phyloP scores from a whole-genome alignment of 805 yeast genomes.

The Ogataea nonfermentans region DNA sequence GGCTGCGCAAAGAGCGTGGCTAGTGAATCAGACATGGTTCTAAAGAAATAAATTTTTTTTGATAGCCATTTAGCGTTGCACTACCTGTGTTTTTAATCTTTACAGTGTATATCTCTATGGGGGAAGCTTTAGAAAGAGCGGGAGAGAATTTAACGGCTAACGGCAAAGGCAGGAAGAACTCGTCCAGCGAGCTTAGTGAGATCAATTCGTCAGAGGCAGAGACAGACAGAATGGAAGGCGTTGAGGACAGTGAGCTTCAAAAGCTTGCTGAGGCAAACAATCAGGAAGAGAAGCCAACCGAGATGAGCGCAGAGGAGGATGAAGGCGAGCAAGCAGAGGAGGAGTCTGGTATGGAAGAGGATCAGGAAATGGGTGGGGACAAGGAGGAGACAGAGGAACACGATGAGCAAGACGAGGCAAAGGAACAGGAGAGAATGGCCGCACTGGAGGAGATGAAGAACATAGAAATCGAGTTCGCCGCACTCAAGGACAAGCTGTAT shows the following conservation, averaged over 20 bases:
- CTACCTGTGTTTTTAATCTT: constrained; percentile 6
- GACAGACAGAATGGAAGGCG: constrained; percentile 75
- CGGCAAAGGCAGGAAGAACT: constrained; percentile 14
- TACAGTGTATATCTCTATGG: constrained; percentile 8
- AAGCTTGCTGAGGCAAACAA: constrained; percentile 37
- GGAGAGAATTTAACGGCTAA: constrained; percentile 6
- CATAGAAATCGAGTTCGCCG: constrained; percentile 85
- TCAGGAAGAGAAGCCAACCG: constrained; percentile 13
- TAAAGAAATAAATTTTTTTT: constrained; percentile 6
- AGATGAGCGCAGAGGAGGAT: constrained; percentile 12
- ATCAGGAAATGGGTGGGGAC: constrained; percentile 26
- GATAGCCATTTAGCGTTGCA: constrained; percentile 10
- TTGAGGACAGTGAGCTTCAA: constrained; percentile 53
- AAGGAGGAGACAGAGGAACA: constrained; percentile 26
- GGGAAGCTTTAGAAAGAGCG: constrained; percentile 7
- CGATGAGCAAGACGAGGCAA: constrained; percentile 27
- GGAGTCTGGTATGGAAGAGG: constrained; percentile 31
- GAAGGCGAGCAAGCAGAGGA: constrained; percentile 19
- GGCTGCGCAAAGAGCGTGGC: constrained; percentile 37
- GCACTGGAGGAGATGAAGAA: constrained; percentile 74
- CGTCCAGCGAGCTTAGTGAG: constrained; percentile 21
- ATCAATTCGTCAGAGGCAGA: constrained; percentile 76
- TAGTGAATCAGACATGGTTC: constrained; percentile 9
- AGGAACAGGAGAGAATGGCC: constrained; percentile 47
- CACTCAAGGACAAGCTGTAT: constrained; percentile 76